Conservation (phyloP, 345 rosid genomes). For the Brassica napus region DNA sequence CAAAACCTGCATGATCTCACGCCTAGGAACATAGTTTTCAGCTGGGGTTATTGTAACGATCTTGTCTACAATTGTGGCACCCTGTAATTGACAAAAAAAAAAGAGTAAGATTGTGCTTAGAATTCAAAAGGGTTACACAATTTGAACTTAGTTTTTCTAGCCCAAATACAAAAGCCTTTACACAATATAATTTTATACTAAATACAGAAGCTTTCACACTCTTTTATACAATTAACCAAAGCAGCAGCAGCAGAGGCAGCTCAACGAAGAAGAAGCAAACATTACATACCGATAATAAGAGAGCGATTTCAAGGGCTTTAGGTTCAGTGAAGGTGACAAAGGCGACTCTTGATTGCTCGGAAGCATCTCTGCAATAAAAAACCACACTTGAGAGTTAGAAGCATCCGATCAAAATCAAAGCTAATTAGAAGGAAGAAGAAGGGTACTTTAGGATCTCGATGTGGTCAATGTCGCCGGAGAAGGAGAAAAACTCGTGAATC, state of each 20-base stretch:
- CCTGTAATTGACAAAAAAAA: constrained; percentile 46
- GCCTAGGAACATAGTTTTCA: constrained; percentile 61
- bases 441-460: constrained; percentile 61
- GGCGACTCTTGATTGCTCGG: constrained; percentile 52
- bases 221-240: background rate
- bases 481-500: constrained; percentile 98
- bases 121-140: background rate
- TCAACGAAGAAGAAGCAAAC: background rate
- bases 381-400: background rate
- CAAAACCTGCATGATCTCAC: constrained; percentile 49
- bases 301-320: constrained; percentile 89
- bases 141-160: background rate
- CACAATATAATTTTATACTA: background rate
- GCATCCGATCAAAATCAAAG: background rate
- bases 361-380: constrained; percentile 51
- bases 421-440: background rate
- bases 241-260: background rate
- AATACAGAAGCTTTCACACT: background rate
- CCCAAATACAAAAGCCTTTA: background rate
- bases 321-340: constrained; percentile 87
- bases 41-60: constrained; percentile 67
- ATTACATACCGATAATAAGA: background rate
- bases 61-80: constrained; percentile 89
- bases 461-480: constrained; percentile 85
- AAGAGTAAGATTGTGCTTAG: background rate